A percentile compares a stretch with the other conserved stretches of the same genome.
These are phyloP conservation scores for Penicillium vulpinum DNA, from an alignment of 2,329 filamentous ascomycete species.

Conservation along the genomic window DNA sequence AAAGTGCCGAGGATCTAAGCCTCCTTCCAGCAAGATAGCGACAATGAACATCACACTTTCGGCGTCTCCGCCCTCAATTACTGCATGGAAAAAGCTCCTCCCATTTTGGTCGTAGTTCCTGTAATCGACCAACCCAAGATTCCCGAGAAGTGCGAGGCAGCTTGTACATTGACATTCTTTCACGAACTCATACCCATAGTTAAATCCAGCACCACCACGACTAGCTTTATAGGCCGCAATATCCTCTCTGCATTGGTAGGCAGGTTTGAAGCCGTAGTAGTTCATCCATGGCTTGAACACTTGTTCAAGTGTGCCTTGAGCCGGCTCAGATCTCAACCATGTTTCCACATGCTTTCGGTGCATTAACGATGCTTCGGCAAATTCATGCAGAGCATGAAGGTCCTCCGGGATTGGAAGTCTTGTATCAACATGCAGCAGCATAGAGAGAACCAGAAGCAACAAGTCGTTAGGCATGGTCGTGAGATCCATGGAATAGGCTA, in stretches of 20 bases:
- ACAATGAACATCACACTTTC: neutral
- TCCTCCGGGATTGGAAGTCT: neutral
- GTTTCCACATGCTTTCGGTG: neutral
- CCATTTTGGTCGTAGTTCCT: neutral
- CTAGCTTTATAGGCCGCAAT: neutral
- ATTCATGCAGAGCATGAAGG: neutral
- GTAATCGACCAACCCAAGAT: neutral
- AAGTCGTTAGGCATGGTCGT: neutral
- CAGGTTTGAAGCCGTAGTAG: neutral
- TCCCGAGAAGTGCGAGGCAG: neutral
- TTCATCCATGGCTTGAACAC: neutral
- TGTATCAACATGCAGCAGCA: neutral
- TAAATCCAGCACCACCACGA: neutral
- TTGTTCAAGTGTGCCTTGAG: neutral
- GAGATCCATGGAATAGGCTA: conserved; percentile 1
- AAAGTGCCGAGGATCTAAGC: neutral
- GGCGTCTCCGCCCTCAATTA: neutral
- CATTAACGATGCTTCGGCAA: neutral
- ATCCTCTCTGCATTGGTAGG: neutral
- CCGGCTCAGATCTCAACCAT: neutral
- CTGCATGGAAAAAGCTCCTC: neutral
- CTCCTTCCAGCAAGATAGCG: neutral
- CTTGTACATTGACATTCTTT: neutral
- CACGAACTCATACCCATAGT: neutral
- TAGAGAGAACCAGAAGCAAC: neutral